phyloP scores from a whole-genome alignment of 2,329 filamentous ascomycete species.

The Phialocephala sp. region DNA sequence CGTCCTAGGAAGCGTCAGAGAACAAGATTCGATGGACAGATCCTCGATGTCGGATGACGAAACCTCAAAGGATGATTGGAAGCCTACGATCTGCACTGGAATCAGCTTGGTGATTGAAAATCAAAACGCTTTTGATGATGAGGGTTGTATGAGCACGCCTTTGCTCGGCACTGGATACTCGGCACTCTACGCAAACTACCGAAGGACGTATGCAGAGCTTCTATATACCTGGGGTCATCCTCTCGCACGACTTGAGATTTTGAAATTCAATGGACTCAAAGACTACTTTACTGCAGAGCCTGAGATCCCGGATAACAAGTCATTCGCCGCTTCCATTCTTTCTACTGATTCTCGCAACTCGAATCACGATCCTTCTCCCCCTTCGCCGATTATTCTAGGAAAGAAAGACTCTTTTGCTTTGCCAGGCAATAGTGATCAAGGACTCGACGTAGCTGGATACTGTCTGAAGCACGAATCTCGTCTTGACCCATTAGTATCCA shows the following conservation, averaged over 20 bases:
- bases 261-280: conserved; percentile 71
- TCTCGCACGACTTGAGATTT: conserved; percentile 66
- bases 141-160: conserved; percentile 66
- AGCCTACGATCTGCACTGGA: conserved; percentile 36
- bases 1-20: conserved; percentile 45
- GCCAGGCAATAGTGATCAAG: conserved; percentile 51
- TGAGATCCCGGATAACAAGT: conserved; percentile 39
- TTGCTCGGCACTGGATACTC: conserved; percentile 58
- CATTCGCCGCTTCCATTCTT: conserved; percentile 37
- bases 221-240: conserved; percentile 70
- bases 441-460: conserved; percentile 66
- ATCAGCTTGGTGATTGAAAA: conserved; percentile 60
- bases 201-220: conserved; percentile 71
- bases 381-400: conserved; percentile 60
- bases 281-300: conserved; percentile 47
- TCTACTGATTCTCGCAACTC: conserved; percentile 37
- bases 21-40: conserved; percentile 40
- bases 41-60: conserved; percentile 42
- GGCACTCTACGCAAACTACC: conserved; percentile 62
- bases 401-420: conserved; percentile 60
- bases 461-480: conserved; percentile 68
- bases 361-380: conserved; percentile 33
- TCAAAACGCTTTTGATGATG: conserved; percentile 70
- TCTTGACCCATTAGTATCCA: conserved; percentile 59
- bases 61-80: conserved; percentile 30